Base-by-base conservation (phyloP, 768 basidiomycete genomes). In the Tulasnella sp. region DNA sequence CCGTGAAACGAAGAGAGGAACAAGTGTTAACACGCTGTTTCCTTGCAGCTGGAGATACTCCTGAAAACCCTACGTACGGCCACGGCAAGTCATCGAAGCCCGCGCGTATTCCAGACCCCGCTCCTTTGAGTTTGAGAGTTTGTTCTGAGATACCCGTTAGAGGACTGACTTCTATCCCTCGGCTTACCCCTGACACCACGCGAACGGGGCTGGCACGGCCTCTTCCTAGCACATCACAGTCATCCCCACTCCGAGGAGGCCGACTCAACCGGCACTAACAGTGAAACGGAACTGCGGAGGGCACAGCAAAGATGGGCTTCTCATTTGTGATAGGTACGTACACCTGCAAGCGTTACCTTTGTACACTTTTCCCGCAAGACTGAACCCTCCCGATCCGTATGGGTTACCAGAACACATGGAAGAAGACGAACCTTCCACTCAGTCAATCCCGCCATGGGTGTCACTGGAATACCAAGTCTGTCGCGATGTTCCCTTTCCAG, bases 331-430 rank as follows among this genome's bases (percentile, higher is more conserved):
- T 92, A 75, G 92, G 91, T 91, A 74, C 76, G 86, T 83, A 50
- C 46, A 22, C 72, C 54, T 41, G 22, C 20, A 80, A n/a, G n/a
- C n/a, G 81, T 28, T 24, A 46, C n/a, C 22, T 50, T 37, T 37
- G 72, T 75, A 4, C 12, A 31, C 24, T 37, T 28, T 69, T 28
- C 31, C 28, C 14, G 34, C 1, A 37, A 37, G 64, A 34, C n/a
- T 78, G 79, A 34, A 44, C 28, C n/a, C 20, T 24, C 20, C 40
- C 24, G 28, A 42, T 34, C 44, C 34, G 14, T 28, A 4, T 48
- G 14, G n/a, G n/a, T 60, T 22, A 72, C 11, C 84, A 95, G 96
- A 97, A 82, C 96, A 97, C 84, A 96, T 98, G 93, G 97, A 98
- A 85, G 95, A 96, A 75, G 97, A 98, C 84, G 96, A 96, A 81